Base-by-base conservation (phyloP, 164 flowering plant genomes). In the Magnolia kwangsiensis region DNA sequence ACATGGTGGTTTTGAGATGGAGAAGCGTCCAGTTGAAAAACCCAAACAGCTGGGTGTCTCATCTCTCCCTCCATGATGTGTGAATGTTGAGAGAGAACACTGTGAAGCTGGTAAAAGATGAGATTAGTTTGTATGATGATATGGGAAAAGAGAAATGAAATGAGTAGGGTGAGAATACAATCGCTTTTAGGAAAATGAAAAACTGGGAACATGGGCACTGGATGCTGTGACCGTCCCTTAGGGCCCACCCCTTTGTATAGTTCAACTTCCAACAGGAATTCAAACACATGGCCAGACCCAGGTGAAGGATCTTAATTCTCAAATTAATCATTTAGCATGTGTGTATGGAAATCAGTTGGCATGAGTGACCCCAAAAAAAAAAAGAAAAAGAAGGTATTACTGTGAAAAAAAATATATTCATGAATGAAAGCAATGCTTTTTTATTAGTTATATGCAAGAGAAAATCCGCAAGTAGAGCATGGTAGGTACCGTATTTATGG, bases 21-120 rank as follows among this genome's bases (percentile, higher is more conserved):
- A 84, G 81, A 89, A 88, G 84, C 89, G 87, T 84, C 87, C 90
- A 13, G 81, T 79, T 67, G 94, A 89, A 80, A 88, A 86, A 76
- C 86, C 89, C 50, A 73, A 73, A 8, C 24, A 29, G 16, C 13
- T 20, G 21, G 73, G 73, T 18, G 59, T 51, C n/a, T 71, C 51
- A 51, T 64, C 24, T n/a, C 8, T 64, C 23, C 67, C 67, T 64
- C 67, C 67, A n/a, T 64, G 7, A 64, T 55, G 13, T 55, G 16
- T 55, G 18, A 11, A 11, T 31, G 21, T 55, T 2, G 18, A 45
- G 5, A 16, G 71, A 14, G 29, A 50, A 16, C 16, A 27, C 29
- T 27, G 27, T 68, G n/a, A 27, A 66, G 71, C 18, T 31, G 37
- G 8, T 31, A 18, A 37, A 29, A 68, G 71, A 37, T 68, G 71